phyloP scores from a whole-genome alignment of 805 yeast genomes.

The Zygosaccharomyces pseudorouxii region DNA sequence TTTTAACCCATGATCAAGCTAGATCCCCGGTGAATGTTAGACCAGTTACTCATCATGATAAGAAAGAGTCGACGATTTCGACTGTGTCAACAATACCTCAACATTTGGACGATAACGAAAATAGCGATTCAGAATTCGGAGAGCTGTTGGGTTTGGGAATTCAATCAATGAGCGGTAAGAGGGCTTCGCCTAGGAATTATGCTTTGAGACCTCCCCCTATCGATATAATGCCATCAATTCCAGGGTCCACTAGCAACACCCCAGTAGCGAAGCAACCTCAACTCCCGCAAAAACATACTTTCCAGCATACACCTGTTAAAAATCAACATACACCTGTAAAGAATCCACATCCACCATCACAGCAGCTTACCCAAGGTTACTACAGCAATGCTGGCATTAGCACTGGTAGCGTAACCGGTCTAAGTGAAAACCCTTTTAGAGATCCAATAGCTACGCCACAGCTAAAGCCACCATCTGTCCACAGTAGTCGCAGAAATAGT shows the following conservation, averaged over 20 bases:
- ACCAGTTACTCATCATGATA: conserved; percentile 15
- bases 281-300: conserved; percentile 30
- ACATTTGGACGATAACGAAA: conserved; percentile 22
- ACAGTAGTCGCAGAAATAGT: conserved; percentile 12
- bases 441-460: conserved; percentile 15
- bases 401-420: not conserved
- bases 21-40: not conserved
- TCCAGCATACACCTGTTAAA: conserved; percentile 31
- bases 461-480: conserved; percentile 15
- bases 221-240: conserved; percentile 27
- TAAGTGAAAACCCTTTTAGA: conserved; percentile 11
- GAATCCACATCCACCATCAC: conserved; percentile 10
- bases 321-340: conserved; percentile 25
- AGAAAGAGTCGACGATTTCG: conserved; percentile 28
- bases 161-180: conserved; percentile 8
- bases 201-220: conserved; percentile 18
- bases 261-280: conserved; percentile 12
- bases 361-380: conserved; percentile 3
- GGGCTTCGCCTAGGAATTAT: conserved; percentile 6
- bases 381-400: not conserved
- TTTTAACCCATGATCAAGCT: not conserved
- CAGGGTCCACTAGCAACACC: conserved; percentile 30
- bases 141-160: conserved; percentile 20
- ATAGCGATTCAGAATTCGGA: conserved; percentile 13
- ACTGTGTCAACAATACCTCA: conserved; percentile 34